These are phyloP conservation scores for Boletellus ananas DNA, from an alignment of 768 basidiomycete genomes.

Conservation along the genomic window DNA sequence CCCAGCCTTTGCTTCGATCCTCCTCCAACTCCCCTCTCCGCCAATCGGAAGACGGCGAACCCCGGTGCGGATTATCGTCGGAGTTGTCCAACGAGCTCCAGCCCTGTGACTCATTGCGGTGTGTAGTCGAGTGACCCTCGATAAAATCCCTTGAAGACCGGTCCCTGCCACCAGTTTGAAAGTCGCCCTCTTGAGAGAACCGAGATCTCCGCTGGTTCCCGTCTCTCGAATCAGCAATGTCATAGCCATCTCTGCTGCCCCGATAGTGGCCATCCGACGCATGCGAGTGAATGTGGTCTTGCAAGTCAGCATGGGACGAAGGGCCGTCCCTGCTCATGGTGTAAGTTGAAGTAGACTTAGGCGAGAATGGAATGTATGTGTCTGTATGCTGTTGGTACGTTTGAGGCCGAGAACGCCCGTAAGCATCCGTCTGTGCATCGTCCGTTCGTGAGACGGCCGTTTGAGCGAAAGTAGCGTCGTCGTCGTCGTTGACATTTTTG, in stretches of 20 bases:
- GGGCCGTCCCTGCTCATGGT: slow-evolving; percentile 49
- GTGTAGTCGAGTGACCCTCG: slow-evolving; percentile 38
- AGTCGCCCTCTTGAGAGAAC: slow-evolving; percentile 38
- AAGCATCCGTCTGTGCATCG: slow-evolving; percentile 50
- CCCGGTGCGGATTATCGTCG: slow-evolving; percentile 38
- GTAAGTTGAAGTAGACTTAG: slow-evolving; percentile 43
- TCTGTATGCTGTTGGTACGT: slow-evolving; percentile 41
- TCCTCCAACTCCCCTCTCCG: slow-evolving; percentile 34
- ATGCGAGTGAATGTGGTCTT: slow-evolving; percentile 39
- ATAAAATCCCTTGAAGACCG: slow-evolving; percentile 49
- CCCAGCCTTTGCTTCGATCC: slow-evolving; percentile 36
- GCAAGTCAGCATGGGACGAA: slow-evolving; percentile 45
- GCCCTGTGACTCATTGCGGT: slow-evolving; percentile 45
- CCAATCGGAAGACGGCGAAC: slow-evolving; percentile 47
- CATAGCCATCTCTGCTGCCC: slow-evolving; percentile 47
- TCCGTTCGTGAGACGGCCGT: slow-evolving; percentile 45
- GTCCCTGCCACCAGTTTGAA: slow-evolving; percentile 39
- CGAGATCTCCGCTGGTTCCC: slow-evolving; percentile 45
- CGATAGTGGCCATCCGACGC: slow-evolving; percentile 50
- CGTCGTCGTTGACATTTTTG: slow-evolving; percentile 49
- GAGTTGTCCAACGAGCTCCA: slow-evolving; percentile 41
- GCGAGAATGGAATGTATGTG: slow-evolving; percentile 42
- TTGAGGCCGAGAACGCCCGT: slow-evolving; percentile 48
- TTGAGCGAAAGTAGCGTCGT: slow-evolving; percentile 37
- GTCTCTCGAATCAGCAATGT: slow-evolving; percentile 41